Base-by-base conservation (phyloP, 768 basidiomycete genomes). In the Boletus speciosus region DNA sequence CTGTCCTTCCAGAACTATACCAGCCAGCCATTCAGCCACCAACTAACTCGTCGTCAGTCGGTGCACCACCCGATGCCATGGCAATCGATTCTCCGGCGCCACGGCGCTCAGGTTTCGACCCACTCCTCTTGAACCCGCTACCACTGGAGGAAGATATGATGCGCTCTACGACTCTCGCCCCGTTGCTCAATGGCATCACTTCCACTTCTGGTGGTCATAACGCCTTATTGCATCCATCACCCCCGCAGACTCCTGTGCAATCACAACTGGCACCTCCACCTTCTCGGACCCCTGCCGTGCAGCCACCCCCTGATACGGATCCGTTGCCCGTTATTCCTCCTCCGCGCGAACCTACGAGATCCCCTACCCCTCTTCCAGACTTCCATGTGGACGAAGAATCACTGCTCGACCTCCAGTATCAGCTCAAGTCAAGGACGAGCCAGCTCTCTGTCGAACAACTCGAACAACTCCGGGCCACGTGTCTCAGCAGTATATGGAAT, bases 381-480 rank as follows among this genome's bases (percentile, higher is more conserved):
- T 97, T 99, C 70, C 68, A 81, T 39, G 63, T 96, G 14, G 77
- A 89, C 45, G 73, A 80, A 23, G 65, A 56, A 2, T 65, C 76
- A 10, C 60, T 96, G 25, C 62, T 61, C 0, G 64, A 77, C 10
- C 78, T 98, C 0, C 70, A 74, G 52, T 42, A 66, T 3, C 69
- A 75, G 42, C 67, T 98, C 27, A 72, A 72, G 35, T 73, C 79
- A 16, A 66, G 66, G 42, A 97, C 96, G 1, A 66, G 56, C 6
- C 66, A 65, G 0, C 74, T 98, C 40, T 90, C 77, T 25, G 78
- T 98, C 47, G 97, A 99, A 66, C 85, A 96, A 66, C 80, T 99
- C 6, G 97, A 98, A 67, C 94, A 98, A 70, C 78, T 99, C 6
- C 83, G 97, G 6, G 95, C 97, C 8, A 83, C 81, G 3, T 88